Percentiles rank a stretch among this genome's conserved stretches.
Conservation (phyloP, 495 filamentous ascomycete species). For the Penicillium odoratum region DNA sequence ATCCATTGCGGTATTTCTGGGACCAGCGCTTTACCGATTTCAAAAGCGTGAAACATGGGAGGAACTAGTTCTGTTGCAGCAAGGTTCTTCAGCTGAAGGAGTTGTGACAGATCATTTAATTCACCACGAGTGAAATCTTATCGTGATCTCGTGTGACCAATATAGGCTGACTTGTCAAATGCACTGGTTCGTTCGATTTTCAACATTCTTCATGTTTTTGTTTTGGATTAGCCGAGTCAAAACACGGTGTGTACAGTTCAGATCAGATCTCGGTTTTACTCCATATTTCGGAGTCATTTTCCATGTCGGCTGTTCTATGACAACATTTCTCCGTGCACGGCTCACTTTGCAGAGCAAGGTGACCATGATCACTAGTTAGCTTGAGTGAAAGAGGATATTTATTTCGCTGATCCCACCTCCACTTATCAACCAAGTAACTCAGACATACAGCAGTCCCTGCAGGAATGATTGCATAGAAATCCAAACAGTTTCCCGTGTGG, state of each 20-base stretch:
- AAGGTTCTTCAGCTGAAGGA: not conserved
- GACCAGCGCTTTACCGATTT: not conserved
- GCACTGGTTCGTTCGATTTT: not conserved
- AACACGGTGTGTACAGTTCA: not conserved
- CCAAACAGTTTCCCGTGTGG: slow-evolving; percentile 17
- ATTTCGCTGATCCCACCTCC: slow-evolving; percentile 16
- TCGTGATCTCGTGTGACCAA: slow-evolving; percentile 1
- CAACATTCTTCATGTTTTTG: not conserved
- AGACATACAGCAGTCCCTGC: no score
- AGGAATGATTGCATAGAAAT: no score
- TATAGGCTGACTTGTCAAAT: not conserved
- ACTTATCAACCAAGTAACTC: not conserved
- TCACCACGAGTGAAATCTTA: not conserved
- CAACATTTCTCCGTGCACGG: slow-evolving; percentile 3
- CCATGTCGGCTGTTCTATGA: not conserved
- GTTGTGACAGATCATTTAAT: slow-evolving; percentile 2
- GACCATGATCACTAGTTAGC: not conserved
- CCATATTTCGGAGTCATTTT: not conserved
- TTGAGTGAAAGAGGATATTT: not conserved
- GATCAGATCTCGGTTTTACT: not conserved
- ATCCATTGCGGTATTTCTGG: not conserved
- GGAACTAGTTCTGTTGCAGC: not conserved
- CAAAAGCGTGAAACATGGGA: not conserved
- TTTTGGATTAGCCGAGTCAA: not conserved
- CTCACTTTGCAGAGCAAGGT: not conserved